Percentiles rank a stretch among this genome's conserved stretches.
Evolutionary conservation across 1,284 basidiomycete genomes (phyloP).

Genomic region (Cutaneotrichosporon curvatum): DNA sequence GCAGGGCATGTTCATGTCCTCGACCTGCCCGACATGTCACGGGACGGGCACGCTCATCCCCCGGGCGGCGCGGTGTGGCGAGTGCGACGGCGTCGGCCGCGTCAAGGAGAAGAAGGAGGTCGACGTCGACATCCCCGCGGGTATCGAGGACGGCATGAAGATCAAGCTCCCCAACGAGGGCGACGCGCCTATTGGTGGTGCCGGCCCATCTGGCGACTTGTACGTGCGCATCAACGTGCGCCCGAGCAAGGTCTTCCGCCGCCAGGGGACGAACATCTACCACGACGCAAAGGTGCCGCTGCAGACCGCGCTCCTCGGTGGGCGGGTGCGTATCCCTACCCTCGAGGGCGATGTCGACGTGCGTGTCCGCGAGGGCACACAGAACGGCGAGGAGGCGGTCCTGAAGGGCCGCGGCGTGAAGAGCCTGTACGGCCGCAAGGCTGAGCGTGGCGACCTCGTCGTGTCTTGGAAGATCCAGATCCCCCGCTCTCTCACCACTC

Average conservation of each 20-base stretch:
- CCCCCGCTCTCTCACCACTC: constrained; percentile 76
- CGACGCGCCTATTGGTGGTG: constrained; percentile 73
- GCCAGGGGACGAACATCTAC: constrained; percentile 89
- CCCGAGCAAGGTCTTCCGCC: constrained; percentile 73
- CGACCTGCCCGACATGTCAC: constrained; percentile 75
- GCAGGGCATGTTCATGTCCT: constrained; percentile 96
- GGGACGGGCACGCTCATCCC: constrained; percentile 80
- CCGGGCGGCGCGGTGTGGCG: constrained; percentile 66
- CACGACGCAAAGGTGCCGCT: constrained; percentile 87
- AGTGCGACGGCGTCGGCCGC: constrained; percentile 81
- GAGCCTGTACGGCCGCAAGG: constrained; percentile 57
- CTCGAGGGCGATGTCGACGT: constrained; percentile 95
- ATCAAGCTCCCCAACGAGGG: constrained; percentile 77
- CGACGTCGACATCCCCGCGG: constrained; percentile 77
- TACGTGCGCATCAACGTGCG: constrained; percentile 80
- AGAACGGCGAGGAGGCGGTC: constrained; percentile 95
- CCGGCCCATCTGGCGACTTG: constrained; percentile 74
- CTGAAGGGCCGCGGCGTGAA: constrained; percentile 81
- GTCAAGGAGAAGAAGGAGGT: constrained; percentile 73
- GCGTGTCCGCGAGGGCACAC: constrained; percentile 84
- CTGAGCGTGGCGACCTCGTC: constrained; percentile 69
- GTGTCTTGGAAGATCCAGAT: constrained; percentile 83
- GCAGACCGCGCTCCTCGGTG: constrained; percentile 85
- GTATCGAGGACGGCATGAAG: constrained; percentile 96
- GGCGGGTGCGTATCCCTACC: constrained; percentile 85